Evolutionary conservation across 352 stramenopile genomes (phyloP).

Genomic region (Globisporangium radiosum): DNA sequence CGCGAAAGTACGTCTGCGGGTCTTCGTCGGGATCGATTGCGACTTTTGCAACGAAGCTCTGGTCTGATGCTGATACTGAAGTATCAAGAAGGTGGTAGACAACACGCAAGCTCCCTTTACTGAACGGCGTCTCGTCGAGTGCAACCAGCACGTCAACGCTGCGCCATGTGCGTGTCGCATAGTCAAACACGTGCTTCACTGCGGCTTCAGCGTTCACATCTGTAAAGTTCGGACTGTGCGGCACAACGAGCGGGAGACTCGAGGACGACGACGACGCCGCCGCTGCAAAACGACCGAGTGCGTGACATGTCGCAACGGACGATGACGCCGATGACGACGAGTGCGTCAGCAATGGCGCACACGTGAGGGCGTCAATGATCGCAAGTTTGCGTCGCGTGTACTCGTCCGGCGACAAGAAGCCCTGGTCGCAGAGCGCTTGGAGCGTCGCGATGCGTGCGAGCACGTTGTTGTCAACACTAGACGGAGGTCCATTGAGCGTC

Average conservation of each 20-base stretch:
- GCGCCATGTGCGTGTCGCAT: conserved; percentile 64
- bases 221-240: conserved; percentile 62
- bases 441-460: conserved; percentile 69
- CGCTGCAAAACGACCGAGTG: no score
- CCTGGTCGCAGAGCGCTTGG: conserved; percentile 65
- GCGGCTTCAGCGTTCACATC: conserved; percentile 49
- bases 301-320: no score
- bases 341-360: not conserved
- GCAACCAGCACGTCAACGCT: conserved; percentile 61
- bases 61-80: not conserved
- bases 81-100: conserved; percentile 78
- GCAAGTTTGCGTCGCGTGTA: conserved; percentile 74
- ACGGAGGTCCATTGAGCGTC: not conserved
- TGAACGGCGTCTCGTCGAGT: conserved; percentile 78
- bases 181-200: conserved; percentile 79
- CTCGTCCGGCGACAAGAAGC: conserved; percentile 72
- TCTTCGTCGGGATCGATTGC: conserved; percentile 85
- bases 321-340: no score
- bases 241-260: conserved; percentile 61
- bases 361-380: conserved; percentile 75
- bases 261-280: conserved; percentile 25
- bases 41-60: conserved; percentile 82
- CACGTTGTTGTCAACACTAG: conserved; percentile 38
- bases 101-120: conserved; percentile 71
- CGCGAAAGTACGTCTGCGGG: conserved; percentile 84